A percentile compares a stretch with the other conserved stretches of the same genome.
These are phyloP conservation scores for Trichosanthes truncata DNA, from an alignment of 306 rosid genomes.

Conservation along the genomic window DNA sequence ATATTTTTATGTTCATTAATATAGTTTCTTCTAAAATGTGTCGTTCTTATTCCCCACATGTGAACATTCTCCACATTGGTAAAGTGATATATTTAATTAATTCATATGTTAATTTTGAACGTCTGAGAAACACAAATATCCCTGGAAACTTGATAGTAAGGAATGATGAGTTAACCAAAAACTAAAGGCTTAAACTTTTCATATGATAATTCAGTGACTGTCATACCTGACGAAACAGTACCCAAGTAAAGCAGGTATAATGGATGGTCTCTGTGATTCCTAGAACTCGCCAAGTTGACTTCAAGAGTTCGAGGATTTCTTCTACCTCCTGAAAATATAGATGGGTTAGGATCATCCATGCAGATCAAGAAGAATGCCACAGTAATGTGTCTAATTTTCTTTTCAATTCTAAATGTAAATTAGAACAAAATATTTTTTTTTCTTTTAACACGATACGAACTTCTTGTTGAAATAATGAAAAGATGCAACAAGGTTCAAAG, in stretches of 20 bases:
- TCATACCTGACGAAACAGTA: conserved; percentile 86
- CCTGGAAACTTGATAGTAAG: not conserved
- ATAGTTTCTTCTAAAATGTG: not conserved
- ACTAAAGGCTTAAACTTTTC: not conserved
- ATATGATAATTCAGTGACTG: conserved; percentile 4
- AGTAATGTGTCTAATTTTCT: not conserved
- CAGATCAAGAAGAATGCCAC: not conserved
- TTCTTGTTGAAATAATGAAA: not conserved
- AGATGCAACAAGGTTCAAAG: not conserved
- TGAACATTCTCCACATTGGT: not conserved
- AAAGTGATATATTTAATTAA: not conserved
- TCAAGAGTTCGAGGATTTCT: conserved; percentile 90
- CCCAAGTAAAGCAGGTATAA: conserved; percentile 92
- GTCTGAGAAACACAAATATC: not conserved
- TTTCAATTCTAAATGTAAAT: not conserved
- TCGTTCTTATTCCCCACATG: not conserved
- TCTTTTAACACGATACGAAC: not conserved
- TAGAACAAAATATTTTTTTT: not conserved
- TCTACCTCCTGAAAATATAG: conserved; percentile 79
- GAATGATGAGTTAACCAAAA: not conserved
- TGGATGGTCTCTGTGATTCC: conserved; percentile 97
- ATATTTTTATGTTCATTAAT: not conserved
- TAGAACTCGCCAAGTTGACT: conserved; percentile 96
- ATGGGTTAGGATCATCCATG: not conserved
- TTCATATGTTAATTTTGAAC: not conserved